Base-by-base conservation (phyloP, 768 basidiomycete genomes). In the Kwoniella pini region DNA sequence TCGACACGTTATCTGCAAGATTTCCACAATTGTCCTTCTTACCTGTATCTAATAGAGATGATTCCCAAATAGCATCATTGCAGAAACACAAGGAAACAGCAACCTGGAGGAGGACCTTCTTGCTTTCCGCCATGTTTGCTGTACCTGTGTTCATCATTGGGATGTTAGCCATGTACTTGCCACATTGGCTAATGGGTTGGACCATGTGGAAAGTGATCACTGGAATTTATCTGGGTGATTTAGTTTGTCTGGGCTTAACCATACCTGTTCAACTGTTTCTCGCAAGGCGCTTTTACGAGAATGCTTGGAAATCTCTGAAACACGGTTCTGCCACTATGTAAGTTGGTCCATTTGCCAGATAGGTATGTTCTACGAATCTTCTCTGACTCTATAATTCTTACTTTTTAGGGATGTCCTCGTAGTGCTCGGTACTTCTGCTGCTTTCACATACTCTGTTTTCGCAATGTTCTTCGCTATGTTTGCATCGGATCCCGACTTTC, bases 221-320 rank as follows among this genome's bases (percentile, higher is more conserved):
- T 17, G 89, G 87, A 36, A 79, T 97, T 33, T 90, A 89, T 73
- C 79, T 96, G 17, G 89, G 89, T 31, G 92, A 98, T 75, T 60
- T 94, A 27, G 79, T 96, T 21, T 82, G 86, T 59, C 80, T 91
- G 40, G 46, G 84, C 24, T 82, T 98, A 55, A 93, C 92, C 9
- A 88, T 94, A 2, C 94, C 94, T 5, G 87, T 91, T 2, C 96
- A 98, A 74, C 90, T 92, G 70, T 95, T 89, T 86, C 82, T 98
- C 38, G 96, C 92, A 2, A 80, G 80, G 55, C 87, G 86, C 65
- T 97, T 97, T 80, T 95, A 96, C 78, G 83, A 83, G 42, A 89
- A 86, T 63, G 93, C 96, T 7, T 96, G 84, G 82, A 95, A 94
- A 79, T 86, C 93, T 4, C 81, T 98, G 53, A 89, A 85, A 75